Evolutionary conservation across 768 basidiomycete genomes (phyloP).

Genomic region (Tremella mesenterica): DNA sequence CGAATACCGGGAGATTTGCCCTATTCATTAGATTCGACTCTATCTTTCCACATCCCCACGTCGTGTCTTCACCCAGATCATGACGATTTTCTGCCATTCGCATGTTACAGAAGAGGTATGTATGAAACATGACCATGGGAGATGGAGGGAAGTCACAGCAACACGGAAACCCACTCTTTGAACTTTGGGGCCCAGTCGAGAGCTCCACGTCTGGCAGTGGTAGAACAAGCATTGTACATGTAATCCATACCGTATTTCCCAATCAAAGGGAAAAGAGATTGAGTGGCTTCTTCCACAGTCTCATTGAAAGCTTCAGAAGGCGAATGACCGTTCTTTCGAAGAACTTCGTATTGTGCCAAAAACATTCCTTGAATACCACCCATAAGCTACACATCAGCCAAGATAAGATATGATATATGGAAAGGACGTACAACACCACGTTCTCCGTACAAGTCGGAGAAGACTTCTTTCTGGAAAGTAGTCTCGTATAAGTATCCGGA

Average conservation of each 20-base stretch:
- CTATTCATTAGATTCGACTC: conserved; percentile 41
- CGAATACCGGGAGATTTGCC: conserved; percentile 88
- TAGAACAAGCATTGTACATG: conserved; percentile 99
- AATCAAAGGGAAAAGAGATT: conserved; percentile 93
- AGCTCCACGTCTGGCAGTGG: conserved; percentile 95
- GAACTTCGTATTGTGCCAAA: conserved; percentile 78
- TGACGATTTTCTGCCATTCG: too few species aligned
- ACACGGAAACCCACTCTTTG: conserved; percentile 54
- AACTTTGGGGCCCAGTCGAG: conserved; percentile 86
- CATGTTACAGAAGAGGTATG: too few species aligned
- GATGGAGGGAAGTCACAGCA: neutral
- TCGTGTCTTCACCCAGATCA: neutral
- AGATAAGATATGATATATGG: neutral
- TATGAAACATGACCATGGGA: neutral
- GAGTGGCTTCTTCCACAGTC: conserved; percentile 99
- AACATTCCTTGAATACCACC: conserved; percentile 96
- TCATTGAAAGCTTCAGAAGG: conserved; percentile 97
- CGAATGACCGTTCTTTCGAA: conserved; percentile 57
- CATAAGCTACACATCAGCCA: conserved; percentile 60
- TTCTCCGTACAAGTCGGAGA: conserved; percentile 98
- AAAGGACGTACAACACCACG: conserved; percentile 84
- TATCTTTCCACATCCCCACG: neutral
- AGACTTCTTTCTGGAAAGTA: conserved; percentile 98
- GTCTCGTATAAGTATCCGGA: conserved; percentile 99
- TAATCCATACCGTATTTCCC: conserved; percentile 95